Evolutionary conservation across 2,329 filamentous ascomycete species (phyloP).

Genomic region (Verticillium longisporum): DNA sequence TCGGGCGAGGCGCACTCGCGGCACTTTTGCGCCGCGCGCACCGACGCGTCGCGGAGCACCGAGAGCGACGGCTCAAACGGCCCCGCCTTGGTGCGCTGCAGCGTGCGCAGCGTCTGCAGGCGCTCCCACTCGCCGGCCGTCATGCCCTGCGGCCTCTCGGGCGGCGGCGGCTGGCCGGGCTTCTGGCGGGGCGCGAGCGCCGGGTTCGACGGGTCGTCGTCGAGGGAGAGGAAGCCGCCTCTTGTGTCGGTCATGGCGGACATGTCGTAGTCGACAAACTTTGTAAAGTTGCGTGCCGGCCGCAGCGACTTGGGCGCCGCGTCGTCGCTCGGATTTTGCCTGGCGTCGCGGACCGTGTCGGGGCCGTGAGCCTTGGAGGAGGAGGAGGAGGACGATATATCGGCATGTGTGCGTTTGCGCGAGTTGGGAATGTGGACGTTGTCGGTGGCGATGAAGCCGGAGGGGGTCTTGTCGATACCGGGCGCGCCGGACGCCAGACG

Average conservation of each 20-base stretch:
- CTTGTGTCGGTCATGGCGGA: constrained; percentile 98
- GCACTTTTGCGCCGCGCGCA: constrained; percentile 64
- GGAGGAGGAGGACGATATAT: constrained; percentile 33
- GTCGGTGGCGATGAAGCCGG: constrained; percentile 66
- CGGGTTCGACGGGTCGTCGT: constrained; percentile 87
- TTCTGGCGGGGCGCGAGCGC: constrained; percentile 47
- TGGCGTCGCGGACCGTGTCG: constrained; percentile 63
- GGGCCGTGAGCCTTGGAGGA: constrained; percentile 28
- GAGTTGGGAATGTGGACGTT: constrained; percentile 51
- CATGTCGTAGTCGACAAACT: constrained; percentile 97
- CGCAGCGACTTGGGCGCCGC: constrained; percentile 40
- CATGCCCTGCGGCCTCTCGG: constrained; percentile 79
- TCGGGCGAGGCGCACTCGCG: constrained; percentile 77
- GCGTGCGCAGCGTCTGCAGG: constrained; percentile 63
- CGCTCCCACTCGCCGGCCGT: constrained; percentile 87
- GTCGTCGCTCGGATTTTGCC: constrained; percentile 37
- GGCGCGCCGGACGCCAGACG: constrained; percentile 37
- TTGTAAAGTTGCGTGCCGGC: constrained; percentile 80
- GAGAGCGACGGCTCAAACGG: constrained; percentile 88
- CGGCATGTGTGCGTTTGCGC: constrained; percentile 64
- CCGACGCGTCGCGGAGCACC: constrained; percentile 57
- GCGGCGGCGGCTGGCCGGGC: constrained; percentile 30
- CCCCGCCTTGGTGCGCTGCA: constrained; percentile 68
- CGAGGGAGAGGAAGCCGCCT: constrained; percentile 83
- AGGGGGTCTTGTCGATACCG: constrained; percentile 42